Evolutionary conservation across 495 filamentous ascomycete species (phyloP).

Genomic region (Neurospora intermedia): DNA sequence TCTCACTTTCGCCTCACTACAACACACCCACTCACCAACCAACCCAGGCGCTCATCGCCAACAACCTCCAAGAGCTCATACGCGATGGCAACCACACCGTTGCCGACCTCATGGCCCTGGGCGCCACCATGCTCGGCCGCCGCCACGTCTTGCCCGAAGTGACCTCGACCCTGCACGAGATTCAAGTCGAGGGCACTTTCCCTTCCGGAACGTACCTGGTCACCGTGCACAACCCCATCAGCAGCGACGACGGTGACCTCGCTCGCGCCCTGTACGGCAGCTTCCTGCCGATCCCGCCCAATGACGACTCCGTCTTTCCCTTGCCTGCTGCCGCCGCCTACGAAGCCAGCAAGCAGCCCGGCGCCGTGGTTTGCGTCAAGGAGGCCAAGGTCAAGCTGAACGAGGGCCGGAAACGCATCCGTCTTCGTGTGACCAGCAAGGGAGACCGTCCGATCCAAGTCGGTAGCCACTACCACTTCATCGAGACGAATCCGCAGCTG

Average conservation of each 20-base stretch:
- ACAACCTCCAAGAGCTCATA: slow-evolving; percentile 88
- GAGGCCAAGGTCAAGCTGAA: slow-evolving; percentile 57
- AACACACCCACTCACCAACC: neutral
- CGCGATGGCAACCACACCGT: slow-evolving; percentile 93
- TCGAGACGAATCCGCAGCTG: slow-evolving; percentile 84
- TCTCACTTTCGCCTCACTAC: neutral
- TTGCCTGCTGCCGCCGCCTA: slow-evolving; percentile 48
- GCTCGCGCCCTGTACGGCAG: slow-evolving; percentile 81
- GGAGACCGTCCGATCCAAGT: slow-evolving; percentile 91
- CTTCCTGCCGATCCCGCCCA: slow-evolving; percentile 75
- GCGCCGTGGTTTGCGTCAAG: slow-evolving; percentile 66
- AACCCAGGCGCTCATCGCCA: slow-evolving; percentile 76
- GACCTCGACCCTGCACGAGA: slow-evolving; percentile 59
- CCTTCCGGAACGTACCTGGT: slow-evolving; percentile 85
- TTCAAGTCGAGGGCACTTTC: slow-evolving; percentile 94
- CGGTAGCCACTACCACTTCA: slow-evolving; percentile 93
- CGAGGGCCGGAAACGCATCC: slow-evolving; percentile 61
- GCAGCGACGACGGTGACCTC: slow-evolving; percentile 77
- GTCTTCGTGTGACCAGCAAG: slow-evolving; percentile 67
- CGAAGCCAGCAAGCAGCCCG: slow-evolving; percentile 57
- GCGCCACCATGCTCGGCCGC: slow-evolving; percentile 85
- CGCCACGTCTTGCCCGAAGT: slow-evolving; percentile 88
- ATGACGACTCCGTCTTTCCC: slow-evolving; percentile 46
- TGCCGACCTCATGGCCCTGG: slow-evolving; percentile 84
- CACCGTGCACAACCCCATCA: slow-evolving; percentile 85